Evolutionary conservation across 1,139 yeast genomes (phyloP).

Genomic region (Suhomyces terraborum): DNA sequence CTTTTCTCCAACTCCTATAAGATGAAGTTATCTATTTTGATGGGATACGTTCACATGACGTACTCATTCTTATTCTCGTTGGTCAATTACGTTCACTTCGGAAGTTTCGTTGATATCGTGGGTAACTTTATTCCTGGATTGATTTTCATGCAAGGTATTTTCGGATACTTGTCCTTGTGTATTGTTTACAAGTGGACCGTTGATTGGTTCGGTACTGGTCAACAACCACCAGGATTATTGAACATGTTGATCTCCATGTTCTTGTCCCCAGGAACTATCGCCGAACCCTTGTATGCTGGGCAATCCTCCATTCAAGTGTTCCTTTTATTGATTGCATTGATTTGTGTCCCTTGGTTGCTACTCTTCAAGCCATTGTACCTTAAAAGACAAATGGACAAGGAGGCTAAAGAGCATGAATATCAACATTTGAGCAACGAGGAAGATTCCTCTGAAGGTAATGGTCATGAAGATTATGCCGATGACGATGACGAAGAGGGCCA

Average conservation of each 20-base stretch:
- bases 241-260: slow-evolving; percentile 85
- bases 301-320: slow-evolving; percentile 65
- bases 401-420: slow-evolving; percentile 40
- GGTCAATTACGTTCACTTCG: slow-evolving; percentile 60
- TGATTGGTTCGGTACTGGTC: slow-evolving; percentile 68
- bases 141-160: slow-evolving; percentile 79
- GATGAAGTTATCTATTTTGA: slow-evolving; percentile 76
- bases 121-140: slow-evolving; percentile 83
- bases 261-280: slow-evolving; percentile 71
- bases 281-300: slow-evolving; percentile 63
- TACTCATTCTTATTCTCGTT: slow-evolving; percentile 71
- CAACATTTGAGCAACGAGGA: slow-evolving; percentile 26
- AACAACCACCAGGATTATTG: slow-evolving; percentile 78
- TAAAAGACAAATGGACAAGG: slow-evolving; percentile 44
- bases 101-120: slow-evolving; percentile 63
- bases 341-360: slow-evolving; percentile 78
- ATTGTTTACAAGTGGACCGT: slow-evolving; percentile 79
- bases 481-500: slow-evolving; percentile 55
- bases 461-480: slow-evolving; percentile 40
- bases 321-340: slow-evolving; percentile 58
- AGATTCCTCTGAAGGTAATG: slow-evolving; percentile 15
- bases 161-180: slow-evolving; percentile 72
- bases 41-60: slow-evolving; percentile 80
- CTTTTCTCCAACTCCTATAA: slow-evolving; percentile 77
- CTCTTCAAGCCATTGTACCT: slow-evolving; percentile 62